Evolutionary conservation across 2,329 filamentous ascomycete genomes (phyloP).

Genomic region (Neurospora crassa): DNA sequence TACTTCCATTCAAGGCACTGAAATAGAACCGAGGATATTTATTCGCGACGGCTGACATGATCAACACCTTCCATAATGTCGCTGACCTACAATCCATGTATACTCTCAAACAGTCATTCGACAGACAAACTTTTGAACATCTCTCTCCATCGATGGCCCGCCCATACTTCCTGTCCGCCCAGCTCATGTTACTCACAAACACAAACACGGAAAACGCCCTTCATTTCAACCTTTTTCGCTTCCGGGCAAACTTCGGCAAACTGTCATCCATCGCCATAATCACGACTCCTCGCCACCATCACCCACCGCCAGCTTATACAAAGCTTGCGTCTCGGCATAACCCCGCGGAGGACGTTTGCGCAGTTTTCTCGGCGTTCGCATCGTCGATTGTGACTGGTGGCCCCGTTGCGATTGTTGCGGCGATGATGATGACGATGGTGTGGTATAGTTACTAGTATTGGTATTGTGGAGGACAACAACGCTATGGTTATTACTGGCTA

Average conservation of each 20-base stretch:
- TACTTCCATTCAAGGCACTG: too few species aligned
- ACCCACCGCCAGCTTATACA: slow-evolving; percentile 17
- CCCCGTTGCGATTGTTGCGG: not conserved
- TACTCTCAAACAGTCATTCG: too few species aligned
- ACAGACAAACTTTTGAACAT: too few species aligned
- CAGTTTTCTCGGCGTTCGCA: slow-evolving; percentile 30
- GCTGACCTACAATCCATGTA: too few species aligned
- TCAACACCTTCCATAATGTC: too few species aligned
- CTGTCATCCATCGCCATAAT: not conserved
- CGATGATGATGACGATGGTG: not conserved
- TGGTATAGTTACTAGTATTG: not conserved
- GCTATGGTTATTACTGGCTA: not conserved
- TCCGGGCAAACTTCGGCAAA: not conserved
- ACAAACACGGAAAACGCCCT: too few species aligned
- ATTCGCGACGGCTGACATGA: not conserved
- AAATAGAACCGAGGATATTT: not conserved
- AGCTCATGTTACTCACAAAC: too few species aligned
- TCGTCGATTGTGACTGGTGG: not conserved
- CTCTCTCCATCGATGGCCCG: too few species aligned
- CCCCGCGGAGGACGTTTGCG: slow-evolving; percentile 29
- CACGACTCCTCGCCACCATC: not conserved
- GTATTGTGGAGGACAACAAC: not conserved
- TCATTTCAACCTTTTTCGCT: not conserved
- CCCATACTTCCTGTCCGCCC: too few species aligned
- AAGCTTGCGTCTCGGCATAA: slow-evolving; percentile 20